Evolutionary conservation across 306 rosid species (phyloP).

Genomic region (Glycyrrhiza uralensis): DNA sequence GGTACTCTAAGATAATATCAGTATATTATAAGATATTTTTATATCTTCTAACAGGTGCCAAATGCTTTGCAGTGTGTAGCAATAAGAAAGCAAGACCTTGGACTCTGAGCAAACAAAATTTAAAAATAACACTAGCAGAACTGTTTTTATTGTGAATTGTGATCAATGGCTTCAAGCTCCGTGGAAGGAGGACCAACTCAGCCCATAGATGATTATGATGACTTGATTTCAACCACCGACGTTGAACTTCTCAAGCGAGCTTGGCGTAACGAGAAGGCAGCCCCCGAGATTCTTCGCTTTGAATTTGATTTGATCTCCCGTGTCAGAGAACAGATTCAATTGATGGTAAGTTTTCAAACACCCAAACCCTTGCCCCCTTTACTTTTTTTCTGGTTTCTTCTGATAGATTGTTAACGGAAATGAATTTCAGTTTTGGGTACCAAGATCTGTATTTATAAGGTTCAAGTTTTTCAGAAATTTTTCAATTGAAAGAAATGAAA

Average conservation of each 20-base stretch:
- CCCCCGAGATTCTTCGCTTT: constrained; percentile 60
- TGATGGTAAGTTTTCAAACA: constrained; percentile 43
- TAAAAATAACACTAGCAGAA: neutral
- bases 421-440: neutral
- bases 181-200: constrained; percentile 35
- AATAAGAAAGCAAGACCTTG: neutral
- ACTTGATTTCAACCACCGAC: constrained; percentile 36
- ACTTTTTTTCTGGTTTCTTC: neutral
- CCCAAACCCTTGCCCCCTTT: constrained; percentile 1
- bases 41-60: too few species aligned
- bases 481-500: neutral
- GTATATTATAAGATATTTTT: too few species aligned
- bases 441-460: neutral
- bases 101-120: neutral
- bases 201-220: constrained; percentile 33
- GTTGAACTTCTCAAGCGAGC: constrained; percentile 46
- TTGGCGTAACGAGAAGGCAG: constrained; percentile 49
- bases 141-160: neutral
- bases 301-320: constrained; percentile 56
- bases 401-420: neutral
- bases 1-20: too few species aligned
- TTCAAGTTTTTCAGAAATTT: neutral
- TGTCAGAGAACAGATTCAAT: constrained; percentile 58
- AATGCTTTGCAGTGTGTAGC: neutral
- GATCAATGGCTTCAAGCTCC: constrained; percentile 38